Base-by-base conservation (phyloP, 2,329 filamentous ascomycete genomes). In the Conoideocrella luteorostrata region DNA sequence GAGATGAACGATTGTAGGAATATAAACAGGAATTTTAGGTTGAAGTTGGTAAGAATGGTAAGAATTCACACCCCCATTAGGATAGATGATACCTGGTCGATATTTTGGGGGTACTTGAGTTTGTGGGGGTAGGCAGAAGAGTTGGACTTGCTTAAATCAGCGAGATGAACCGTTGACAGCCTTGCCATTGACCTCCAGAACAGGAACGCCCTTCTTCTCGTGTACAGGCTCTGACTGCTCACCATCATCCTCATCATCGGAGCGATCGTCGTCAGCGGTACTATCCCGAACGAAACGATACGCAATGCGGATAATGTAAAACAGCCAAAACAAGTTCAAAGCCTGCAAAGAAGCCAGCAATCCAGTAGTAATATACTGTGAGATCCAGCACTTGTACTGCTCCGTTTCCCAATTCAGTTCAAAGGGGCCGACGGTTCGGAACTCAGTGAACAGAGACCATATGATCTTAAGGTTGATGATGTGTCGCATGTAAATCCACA, bases 401-500 rank as follows among this genome's bases (percentile, higher is more conserved):
- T 82, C 70, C 0, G 77, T 78, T 42, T 76, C 81, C 86, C 86
- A 91, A 69, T 90, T 77, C 49, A 91, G 70, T 57, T 80, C 79
- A 61, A 80, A 90, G 33, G 85, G 82, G 1, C 86, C 86, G 45
- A 90, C 70, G 33, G 82, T 87, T 54, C 75, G 71, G 67, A 87
- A 89, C 58, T 88, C 79, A 54, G 81, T 86, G 56, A 89, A 78
- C 48, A 89, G 75, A 28, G 84, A 86, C 64, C 71, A 81, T 57
- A 93, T 74, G 63, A 93, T 88, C 57, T 74, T 73, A 40, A 91
- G 74, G 68, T 91, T 91, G 60, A 89, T 72, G 67, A 82, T 88
- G 68, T 97, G 90, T 44, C 90, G 88, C 50, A 91, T 71, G 70
- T 97, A 96, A 58, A 88, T 81, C 90, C 90, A 97, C 48, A 84